Conservation (phyloP, 2,329 filamentous ascomycete genomes). For the Helicocarpus griseus region DNA sequence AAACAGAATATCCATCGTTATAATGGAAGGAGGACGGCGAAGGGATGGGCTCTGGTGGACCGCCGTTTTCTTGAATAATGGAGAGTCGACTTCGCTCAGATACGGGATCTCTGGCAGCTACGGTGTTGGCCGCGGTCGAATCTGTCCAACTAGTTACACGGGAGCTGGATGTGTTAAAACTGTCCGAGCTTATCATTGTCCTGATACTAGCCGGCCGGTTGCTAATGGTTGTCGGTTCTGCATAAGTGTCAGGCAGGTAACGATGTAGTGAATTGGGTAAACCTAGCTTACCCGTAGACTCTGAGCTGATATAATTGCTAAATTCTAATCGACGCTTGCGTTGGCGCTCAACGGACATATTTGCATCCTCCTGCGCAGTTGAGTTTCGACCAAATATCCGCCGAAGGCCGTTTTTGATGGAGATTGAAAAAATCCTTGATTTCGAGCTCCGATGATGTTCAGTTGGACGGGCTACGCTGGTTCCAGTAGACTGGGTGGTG, state of each 20-base stretch:
- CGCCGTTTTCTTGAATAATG: slow-evolving; percentile 34
- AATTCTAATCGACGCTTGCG: slow-evolving; percentile 16
- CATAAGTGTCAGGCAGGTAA: neutral
- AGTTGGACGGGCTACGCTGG: neutral
- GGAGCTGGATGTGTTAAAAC: slow-evolving; percentile 28
- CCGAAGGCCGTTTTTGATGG: slow-evolving; percentile 33
- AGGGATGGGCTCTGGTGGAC: slow-evolving; percentile 20
- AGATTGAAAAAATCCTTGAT: slow-evolving; percentile 31
- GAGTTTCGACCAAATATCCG: slow-evolving; percentile 30
- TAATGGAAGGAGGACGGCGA: slow-evolving; percentile 15
- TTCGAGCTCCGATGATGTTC: slow-evolving; percentile 14
- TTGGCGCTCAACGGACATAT: slow-evolving; percentile 15
- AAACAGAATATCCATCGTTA: slow-evolving; percentile 20
- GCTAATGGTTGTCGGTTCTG: neutral
- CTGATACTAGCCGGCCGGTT: slow-evolving; percentile 15
- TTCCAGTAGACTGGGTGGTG: slow-evolving; percentile 4
- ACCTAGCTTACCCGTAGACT: slow-evolving; percentile 3
- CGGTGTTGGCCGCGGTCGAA: slow-evolving; percentile 34
- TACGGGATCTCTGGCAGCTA: slow-evolving; percentile 21
- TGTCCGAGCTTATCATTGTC: slow-evolving; percentile 23
- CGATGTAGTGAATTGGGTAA: neutral
- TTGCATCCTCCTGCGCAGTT: slow-evolving; percentile 13
- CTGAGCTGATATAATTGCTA: slow-evolving; percentile 13
- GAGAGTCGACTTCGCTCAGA: slow-evolving; percentile 29
- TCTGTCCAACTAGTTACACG: slow-evolving; percentile 42